phyloP scores from a whole-genome alignment of 1,284 basidiomycete species.

The Boletus albobrunnescens region DNA sequence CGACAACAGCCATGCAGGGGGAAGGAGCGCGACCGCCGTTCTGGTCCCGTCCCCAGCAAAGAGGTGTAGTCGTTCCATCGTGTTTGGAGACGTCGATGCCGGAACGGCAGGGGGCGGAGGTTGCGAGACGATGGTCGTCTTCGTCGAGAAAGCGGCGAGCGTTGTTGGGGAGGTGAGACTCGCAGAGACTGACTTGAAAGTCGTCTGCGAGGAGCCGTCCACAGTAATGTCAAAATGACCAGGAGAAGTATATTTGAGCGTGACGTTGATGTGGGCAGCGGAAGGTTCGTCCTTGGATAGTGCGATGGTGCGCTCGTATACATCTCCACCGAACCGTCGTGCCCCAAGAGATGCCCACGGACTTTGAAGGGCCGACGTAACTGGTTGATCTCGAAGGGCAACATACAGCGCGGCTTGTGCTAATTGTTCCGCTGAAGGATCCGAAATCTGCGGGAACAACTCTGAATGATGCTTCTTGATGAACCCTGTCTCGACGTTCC shows the following conservation, averaged over 20 bases:
- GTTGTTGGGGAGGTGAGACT: constrained; percentile 49
- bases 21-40: constrained; percentile 56
- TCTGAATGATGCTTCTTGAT: constrained; percentile 83
- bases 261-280: constrained; percentile 41
- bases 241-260: constrained; percentile 41
- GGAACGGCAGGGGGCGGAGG: constrained; percentile 47
- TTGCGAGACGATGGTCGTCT: constrained; percentile 73
- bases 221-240: constrained; percentile 57
- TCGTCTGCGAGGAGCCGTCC: constrained; percentile 33
- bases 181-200: constrained; percentile 52
- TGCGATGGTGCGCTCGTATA: constrained; percentile 55
- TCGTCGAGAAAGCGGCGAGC: constrained; percentile 44
- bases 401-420: constrained; percentile 79
- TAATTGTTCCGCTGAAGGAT: constrained; percentile 59
- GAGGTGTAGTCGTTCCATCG: constrained; percentile 68
- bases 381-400: constrained; percentile 59
- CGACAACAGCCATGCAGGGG: constrained; percentile 64
- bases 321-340: constrained; percentile 74
- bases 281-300: constrained; percentile 51
- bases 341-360: constrained; percentile 71
- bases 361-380: constrained; percentile 18
- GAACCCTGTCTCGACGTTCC: constrained; percentile 91
- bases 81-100: constrained; percentile 46
- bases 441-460: constrained; percentile 62
- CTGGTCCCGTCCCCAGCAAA: constrained; percentile 55